Evolutionary conservation across 495 filamentous ascomycete species (phyloP).

Genomic region (Astrocystis sublimbata): DNA sequence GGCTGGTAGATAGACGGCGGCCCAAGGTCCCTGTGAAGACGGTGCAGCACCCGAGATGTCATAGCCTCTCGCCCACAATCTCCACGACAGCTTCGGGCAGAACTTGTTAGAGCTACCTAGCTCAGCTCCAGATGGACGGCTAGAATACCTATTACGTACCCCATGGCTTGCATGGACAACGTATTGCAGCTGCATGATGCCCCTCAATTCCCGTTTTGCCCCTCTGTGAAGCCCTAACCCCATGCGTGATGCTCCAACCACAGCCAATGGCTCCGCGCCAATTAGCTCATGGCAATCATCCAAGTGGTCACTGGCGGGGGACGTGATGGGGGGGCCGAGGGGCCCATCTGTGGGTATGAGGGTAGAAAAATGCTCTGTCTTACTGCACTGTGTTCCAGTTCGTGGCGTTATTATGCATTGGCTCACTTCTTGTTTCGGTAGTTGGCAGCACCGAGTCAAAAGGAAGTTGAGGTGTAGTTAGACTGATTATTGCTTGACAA

Average conservation of each 20-base stretch:
- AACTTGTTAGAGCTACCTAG: too few species aligned
- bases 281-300: slow-evolving; percentile 3
- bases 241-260: slow-evolving; percentile 6
- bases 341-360: neutral
- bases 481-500: neutral
- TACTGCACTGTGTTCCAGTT: slow-evolving; percentile 1
- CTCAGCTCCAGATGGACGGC: slow-evolving; percentile 14
- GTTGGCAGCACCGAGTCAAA: neutral
- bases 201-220: slow-evolving; percentile 10
- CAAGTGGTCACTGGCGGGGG: slow-evolving; percentile 5
- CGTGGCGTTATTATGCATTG: slow-evolving; percentile 1
- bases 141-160: too few species aligned
- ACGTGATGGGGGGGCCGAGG: too few species aligned
- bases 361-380: neutral
- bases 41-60: slow-evolving; percentile 12
- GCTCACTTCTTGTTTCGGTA: neutral
- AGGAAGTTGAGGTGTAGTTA: neutral
- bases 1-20: slow-evolving; percentile 11
- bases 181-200: slow-evolving; percentile 18
- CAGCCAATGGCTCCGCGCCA: slow-evolving; percentile 11
- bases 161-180: slow-evolving; percentile 10
- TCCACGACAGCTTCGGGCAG: neutral
- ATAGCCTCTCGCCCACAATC: neutral
- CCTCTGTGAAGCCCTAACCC: slow-evolving; percentile 3
- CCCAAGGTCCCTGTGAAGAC: slow-evolving; percentile 1